Conservation (phyloP, 1,284 basidiomycete genomes). For the Ustilago xerochloae region DNA sequence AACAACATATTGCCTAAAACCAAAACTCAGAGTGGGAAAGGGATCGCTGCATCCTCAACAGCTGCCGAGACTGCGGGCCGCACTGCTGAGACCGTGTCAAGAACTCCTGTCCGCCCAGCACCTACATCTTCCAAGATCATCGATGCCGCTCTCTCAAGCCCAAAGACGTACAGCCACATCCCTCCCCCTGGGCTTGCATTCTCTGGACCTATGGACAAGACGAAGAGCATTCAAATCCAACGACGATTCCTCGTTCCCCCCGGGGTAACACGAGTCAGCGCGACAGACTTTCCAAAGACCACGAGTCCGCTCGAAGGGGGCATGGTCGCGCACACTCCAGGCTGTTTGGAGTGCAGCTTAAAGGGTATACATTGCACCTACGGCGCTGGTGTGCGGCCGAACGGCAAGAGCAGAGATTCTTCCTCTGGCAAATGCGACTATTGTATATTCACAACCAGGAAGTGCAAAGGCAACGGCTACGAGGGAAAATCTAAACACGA, state of each 20-base stretch:
- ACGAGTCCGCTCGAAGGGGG: background rate
- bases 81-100: too few relatives aligned
- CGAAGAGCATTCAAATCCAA: conserved; percentile 1
- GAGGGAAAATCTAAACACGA: background rate
- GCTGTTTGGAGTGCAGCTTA: conserved; percentile 8
- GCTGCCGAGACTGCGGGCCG: too few relatives aligned
- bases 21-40: too few relatives aligned
- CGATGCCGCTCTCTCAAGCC: background rate
- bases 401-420: conserved; percentile 3
- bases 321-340: conserved; percentile 4
- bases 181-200: conserved; percentile 2
- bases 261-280: background rate
- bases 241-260: conserved; percentile 15
- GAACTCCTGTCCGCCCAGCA: too few relatives aligned
- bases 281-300: background rate
- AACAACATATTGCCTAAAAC: too few relatives aligned
- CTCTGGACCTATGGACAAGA: conserved; percentile 7
- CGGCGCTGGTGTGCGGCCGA: background rate
- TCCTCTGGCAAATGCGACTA: conserved; percentile 2
- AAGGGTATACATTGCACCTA: conserved; percentile 10
- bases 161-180: conserved; percentile 1
- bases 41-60: too few relatives aligned
- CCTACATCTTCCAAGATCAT: too few relatives aligned
- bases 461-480: conserved; percentile 2
- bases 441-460: conserved; percentile 10